These are phyloP conservation scores for Conringia planisiliqua DNA, from an alignment of 345 rosid genomes.

Conservation along the genomic window DNA sequence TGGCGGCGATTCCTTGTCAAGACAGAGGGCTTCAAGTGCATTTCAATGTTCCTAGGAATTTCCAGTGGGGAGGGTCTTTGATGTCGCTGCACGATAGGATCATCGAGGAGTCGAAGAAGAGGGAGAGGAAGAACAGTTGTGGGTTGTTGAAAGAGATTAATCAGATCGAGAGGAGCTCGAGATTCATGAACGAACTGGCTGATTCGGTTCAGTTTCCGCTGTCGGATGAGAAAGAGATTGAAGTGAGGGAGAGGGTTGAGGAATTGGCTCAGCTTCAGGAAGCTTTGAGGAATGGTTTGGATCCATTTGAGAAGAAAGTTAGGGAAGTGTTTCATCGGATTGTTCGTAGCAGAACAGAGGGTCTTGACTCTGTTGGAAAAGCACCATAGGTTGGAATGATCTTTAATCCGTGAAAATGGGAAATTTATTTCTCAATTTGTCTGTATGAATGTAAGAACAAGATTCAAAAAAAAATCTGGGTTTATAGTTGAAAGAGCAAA, in stretches of 20 bases:
- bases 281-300: constrained; percentile 56
- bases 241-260: constrained; percentile 53
- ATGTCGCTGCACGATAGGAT: constrained; percentile 66
- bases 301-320: constrained; percentile 77
- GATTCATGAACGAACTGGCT: constrained; percentile 54
- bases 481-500: background rate
- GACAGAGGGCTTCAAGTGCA: constrained; percentile 86
- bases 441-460: background rate
- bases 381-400: background rate
- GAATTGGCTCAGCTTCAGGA: constrained; percentile 54
- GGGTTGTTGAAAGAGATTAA: constrained; percentile 82
- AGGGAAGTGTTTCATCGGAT: constrained; percentile 86
- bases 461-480: no score
- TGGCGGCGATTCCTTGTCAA: constrained; percentile 94
- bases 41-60: constrained; percentile 65
- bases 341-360: constrained; percentile 76
- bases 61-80: constrained; percentile 58
- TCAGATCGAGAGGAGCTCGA: constrained; percentile 60
- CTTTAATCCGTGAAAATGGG: background rate
- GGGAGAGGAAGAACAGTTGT: constrained; percentile 68
- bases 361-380: constrained; percentile 58
- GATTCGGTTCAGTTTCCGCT: constrained; percentile 75
- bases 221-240: constrained; percentile 53
- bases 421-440: background rate
- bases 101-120: constrained; percentile 73